A percentile compares a stretch with the other conserved stretches of the same genome.
These are phyloP conservation scores for Spirogloea muscicola DNA, from an alignment of 139 green algal species.

Conservation along the genomic window DNA sequence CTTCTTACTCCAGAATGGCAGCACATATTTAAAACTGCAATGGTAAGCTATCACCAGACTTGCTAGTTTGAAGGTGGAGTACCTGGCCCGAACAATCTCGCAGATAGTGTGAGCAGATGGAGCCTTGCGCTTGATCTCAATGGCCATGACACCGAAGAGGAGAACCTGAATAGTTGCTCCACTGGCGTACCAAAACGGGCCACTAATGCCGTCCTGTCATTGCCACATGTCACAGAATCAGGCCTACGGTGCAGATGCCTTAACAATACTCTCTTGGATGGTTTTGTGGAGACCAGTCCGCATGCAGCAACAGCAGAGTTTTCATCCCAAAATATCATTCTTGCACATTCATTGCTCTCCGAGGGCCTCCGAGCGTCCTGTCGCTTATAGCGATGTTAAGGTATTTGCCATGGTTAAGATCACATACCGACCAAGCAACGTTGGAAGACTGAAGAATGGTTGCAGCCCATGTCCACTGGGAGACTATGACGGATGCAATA, in stretches of 20 bases:
- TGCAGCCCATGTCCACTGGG: constrained; percentile 55
- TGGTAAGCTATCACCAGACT: too few relatives aligned
- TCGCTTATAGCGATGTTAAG: too few relatives aligned
- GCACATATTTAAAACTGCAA: neutral
- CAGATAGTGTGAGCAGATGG: constrained; percentile 83
- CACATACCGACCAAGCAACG: constrained; percentile 31
- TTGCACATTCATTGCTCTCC: too few relatives aligned
- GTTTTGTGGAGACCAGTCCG: too few relatives aligned
- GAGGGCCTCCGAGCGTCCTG: too few relatives aligned
- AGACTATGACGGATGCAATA: constrained; percentile 66
- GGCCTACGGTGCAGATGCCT: too few relatives aligned
- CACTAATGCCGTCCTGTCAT: constrained; percentile 54
- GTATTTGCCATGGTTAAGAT: neutral
- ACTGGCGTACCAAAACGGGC: constrained; percentile 81
- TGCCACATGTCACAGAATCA: too few relatives aligned
- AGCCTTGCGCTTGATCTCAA: constrained; percentile 91
- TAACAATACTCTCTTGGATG: too few relatives aligned
- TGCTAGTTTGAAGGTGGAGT: too few relatives aligned
- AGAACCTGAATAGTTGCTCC: constrained; percentile 88
- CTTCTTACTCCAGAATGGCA: neutral
- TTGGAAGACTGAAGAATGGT: constrained; percentile 52
- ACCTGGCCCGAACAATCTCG: constrained; percentile 72
- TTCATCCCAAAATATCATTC: too few relatives aligned
- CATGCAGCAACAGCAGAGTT: too few relatives aligned
- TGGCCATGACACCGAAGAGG: constrained; percentile 85